Percentiles rank a stretch among this genome's conserved stretches.
phyloP scores from a whole-genome alignment of 768 basidiomycete genomes.

The Cystobasidium onofrii region DNA sequence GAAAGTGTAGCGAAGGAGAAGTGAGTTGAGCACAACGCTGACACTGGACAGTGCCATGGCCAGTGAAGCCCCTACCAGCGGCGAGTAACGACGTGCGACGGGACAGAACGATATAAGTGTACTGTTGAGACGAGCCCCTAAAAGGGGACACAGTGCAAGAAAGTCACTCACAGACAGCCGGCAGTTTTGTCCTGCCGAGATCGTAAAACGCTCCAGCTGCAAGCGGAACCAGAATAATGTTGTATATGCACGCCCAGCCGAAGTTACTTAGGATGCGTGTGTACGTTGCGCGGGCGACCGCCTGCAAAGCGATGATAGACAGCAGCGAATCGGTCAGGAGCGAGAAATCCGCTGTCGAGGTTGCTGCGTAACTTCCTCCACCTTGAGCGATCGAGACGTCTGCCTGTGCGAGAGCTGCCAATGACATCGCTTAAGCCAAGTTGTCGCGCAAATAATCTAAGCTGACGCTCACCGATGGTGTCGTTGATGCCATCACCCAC shows the following conservation, averaged over 20 bases:
- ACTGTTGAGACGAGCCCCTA: too few species aligned
- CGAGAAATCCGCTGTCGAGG: conserved; percentile 72
- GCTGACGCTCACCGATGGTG: conserved; percentile 48
- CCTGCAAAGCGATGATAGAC: conserved; percentile 56
- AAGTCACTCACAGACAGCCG: conserved; percentile 23
- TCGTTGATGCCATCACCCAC: conserved; percentile 61
- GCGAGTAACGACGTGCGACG: too few species aligned
- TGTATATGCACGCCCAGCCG: conserved; percentile 32
- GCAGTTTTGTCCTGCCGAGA: conserved; percentile 29
- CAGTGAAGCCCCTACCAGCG: too few species aligned
- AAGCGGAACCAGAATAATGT: conserved; percentile 31
- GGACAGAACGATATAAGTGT: too few species aligned
- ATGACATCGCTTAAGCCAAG: background rate
- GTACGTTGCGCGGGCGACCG: conserved; percentile 53
- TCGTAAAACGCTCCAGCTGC: conserved; percentile 34
- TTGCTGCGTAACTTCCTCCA: conserved; percentile 52
- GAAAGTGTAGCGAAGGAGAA: too few species aligned
- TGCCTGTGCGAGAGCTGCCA: conserved; percentile 53
- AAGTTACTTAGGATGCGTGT: conserved; percentile 36
- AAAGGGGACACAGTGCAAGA: too few species aligned
- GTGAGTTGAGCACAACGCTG: too few species aligned
- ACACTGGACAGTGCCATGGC: too few species aligned
- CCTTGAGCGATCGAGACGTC: conserved; percentile 55
- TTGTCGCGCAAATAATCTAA: conserved; percentile 49
- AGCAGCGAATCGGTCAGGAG: conserved; percentile 56